Base-by-base conservation (phyloP, 768 basidiomycete species). In the Leccinum subgranulosum region DNA sequence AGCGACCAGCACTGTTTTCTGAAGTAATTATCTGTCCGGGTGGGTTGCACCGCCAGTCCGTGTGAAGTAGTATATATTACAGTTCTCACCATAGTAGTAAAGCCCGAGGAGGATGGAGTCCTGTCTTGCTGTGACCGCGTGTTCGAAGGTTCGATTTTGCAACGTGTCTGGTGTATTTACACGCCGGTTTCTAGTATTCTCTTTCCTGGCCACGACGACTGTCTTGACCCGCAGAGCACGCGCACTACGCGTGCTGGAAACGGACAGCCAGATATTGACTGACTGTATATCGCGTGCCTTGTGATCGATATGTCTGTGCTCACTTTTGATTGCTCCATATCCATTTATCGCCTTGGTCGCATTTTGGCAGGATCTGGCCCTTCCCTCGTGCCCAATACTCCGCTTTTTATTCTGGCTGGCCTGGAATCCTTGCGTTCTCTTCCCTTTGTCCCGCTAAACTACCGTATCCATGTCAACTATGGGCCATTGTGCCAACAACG, bases 381-480 rank as follows among this genome's bases (percentile, higher is more conserved):
- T 56, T 58, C 51, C 70, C 72, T 73, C 70, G 72, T 72, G 72
- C 53, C 58, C 55, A 52, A 57, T 57, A 46, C 55, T 54, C 62
- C 52, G 57, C 67, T 54, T 53, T 53, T 66, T 70, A 69, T 68
- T 65, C 57, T 55, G 61, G 11, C 58, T 56, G 49, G 53, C 49
- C 36, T 51, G 39, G 39, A 54, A 36, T 21, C 29, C 48, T 23
- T 19, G 28, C 45, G 36, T 46, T 25, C 59, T 53, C 57, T 34
- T 58, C 54, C 57, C 51, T 28, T 59, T 36, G 55, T 51, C 55
- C 51, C n/a, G 9, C 41, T 15, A 41, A 58, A 41, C 41, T 12
- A 46, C 19, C 46, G 23, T 28, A 23, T 48, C 19, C 50, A 51
- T 23, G 6, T 21, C 27, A 51, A 4, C 52, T 2, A 69, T 71